Evolutionary conservation across 179 eudicot species (phyloP).

Genomic region (Nepenthes alata): DNA sequence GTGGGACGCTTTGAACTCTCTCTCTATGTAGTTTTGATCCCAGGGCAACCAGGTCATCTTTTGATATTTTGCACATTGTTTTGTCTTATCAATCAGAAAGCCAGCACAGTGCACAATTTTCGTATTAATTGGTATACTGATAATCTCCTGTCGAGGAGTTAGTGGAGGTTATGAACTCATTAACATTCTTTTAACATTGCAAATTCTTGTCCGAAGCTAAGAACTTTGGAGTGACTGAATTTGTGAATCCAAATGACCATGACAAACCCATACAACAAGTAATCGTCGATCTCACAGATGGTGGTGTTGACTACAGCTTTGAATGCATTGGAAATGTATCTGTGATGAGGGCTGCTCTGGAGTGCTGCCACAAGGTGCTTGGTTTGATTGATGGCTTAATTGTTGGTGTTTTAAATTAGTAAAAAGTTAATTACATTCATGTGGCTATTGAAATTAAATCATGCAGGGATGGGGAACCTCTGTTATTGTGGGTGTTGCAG

Average conservation of each 20-base stretch:
- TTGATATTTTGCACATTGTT: no score
- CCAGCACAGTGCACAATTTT: no score
- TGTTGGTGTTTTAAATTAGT: not conserved
- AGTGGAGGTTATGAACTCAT: no score
- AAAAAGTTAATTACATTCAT: not conserved
- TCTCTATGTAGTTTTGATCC: no score
- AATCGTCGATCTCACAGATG: constrained; percentile 80
- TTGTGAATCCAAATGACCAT: constrained; percentile 83
- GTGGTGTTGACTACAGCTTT: constrained; percentile 96
- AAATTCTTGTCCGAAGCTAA: constrained; percentile 46
- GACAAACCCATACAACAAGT: constrained; percentile 90
- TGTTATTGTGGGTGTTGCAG: constrained; percentile 95
- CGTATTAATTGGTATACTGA: no score
- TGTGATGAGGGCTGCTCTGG: constrained; percentile 86
- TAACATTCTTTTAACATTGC: no score
- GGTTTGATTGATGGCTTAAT: not conserved
- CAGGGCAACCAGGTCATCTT: no score
- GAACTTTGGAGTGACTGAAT: constrained; percentile 92
- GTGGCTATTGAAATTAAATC: not conserved
- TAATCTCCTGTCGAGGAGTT: no score
- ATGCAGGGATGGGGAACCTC: constrained; percentile 96
- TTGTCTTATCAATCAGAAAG: no score
- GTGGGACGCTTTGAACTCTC: no score
- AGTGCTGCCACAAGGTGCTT: constrained; percentile 87
- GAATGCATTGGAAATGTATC: constrained; percentile 93